A percentile compares a stretch with the other conserved stretches of the same genome.
Conservation (phyloP, 371 early-diverging fungal genomes). For the Mortierella sp. region DNA sequence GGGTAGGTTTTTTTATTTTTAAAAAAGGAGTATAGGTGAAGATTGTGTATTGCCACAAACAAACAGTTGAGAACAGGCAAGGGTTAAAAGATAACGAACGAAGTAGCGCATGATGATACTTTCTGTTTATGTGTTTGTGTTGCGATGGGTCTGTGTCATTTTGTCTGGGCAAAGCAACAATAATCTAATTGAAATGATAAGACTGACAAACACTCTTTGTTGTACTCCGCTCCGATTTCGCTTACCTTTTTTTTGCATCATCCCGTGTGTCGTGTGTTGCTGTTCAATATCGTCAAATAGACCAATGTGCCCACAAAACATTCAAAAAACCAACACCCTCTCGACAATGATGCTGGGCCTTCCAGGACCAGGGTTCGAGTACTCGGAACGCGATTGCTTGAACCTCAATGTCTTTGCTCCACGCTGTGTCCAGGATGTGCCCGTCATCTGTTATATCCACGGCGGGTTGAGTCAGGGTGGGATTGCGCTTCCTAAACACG, state of each 20-base stretch:
- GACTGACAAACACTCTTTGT: not conserved
- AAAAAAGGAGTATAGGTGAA: too few relatives aligned
- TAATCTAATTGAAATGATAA: not conserved
- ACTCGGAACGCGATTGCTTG: constrained; percentile 57
- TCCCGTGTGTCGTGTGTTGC: not conserved
- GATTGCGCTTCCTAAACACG: constrained; percentile 45
- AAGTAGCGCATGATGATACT: not conserved
- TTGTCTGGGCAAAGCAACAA: constrained; percentile 5
- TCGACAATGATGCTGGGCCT: constrained; percentile 42
- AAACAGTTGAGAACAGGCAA: too few relatives aligned
- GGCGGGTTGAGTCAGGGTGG: constrained; percentile 50
- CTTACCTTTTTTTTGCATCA: too few relatives aligned
- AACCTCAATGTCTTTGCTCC: constrained; percentile 60
- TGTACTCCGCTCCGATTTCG: not conserved
- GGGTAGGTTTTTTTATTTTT: too few relatives aligned
- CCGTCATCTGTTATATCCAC: constrained; percentile 58
- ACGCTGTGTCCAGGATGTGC: constrained; percentile 26
- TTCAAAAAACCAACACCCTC: constrained; percentile 33
- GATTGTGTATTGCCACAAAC: too few relatives aligned
- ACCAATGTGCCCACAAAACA: constrained; percentile 50
- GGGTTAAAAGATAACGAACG: not conserved
- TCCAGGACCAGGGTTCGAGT: constrained; percentile 52
- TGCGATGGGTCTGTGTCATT: not conserved
- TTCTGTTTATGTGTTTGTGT: not conserved
- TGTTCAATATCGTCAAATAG: constrained; percentile 5